These are phyloP conservation scores for Ambrosia trifida DNA, from an alignment of 129 eudicot genomes.

Conservation along the genomic window DNA sequence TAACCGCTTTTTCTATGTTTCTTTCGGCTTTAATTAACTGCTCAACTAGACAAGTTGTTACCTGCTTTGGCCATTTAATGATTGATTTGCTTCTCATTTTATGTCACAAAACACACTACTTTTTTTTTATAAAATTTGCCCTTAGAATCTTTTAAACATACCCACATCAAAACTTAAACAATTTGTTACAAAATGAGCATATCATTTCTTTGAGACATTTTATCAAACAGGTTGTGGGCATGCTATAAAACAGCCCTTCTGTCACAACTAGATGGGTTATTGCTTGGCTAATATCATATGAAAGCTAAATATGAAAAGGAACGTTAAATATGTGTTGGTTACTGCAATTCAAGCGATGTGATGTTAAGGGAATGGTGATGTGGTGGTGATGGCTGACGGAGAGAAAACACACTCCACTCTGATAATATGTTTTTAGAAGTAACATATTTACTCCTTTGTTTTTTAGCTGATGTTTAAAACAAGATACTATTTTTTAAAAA, in stretches of 20 bases:
- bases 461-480: no score
- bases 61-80: constrained; percentile 77
- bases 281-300: not conserved
- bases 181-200: not conserved
- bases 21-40: constrained; percentile 52
- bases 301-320: not conserved
- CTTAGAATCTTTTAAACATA: not conserved
- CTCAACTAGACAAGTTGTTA: constrained; percentile 62
- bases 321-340: not conserved
- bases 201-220: not conserved
- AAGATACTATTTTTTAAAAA: no score
- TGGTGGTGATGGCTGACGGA: not conserved
- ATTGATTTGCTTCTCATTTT: constrained; percentile 47
- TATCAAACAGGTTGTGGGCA: constrained; percentile 3
- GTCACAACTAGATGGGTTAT: not conserved
- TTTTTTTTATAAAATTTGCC: no score
- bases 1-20: constrained; percentile 60
- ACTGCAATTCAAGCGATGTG: not conserved
- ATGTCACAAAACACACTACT: no score
- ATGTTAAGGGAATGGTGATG: not conserved
- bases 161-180: constrained; percentile 4
- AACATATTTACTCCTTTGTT: no score
- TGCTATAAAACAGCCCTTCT: not conserved
- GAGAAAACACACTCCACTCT: no score
- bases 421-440: no score